Base-by-base conservation (phyloP, 2,329 filamentous ascomycete genomes). In the Lasiodiplodia sp. region DNA sequence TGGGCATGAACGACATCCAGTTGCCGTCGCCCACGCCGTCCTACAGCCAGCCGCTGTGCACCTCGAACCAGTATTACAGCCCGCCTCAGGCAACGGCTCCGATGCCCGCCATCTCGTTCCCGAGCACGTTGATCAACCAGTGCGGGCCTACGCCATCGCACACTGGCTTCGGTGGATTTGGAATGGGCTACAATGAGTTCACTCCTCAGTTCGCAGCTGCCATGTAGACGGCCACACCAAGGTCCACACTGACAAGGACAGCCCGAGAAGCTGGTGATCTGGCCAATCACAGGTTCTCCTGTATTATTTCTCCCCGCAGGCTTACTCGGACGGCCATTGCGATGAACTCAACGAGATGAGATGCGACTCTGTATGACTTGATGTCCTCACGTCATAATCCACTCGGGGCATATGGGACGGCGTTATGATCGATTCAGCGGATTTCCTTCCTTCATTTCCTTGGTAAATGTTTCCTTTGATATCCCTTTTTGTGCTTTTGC, bases 111-210 rank as follows among this genome's bases (percentile, higher is more conserved):
- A 86, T 97, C 56, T 92, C 94, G 60, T 86, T 97, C 66, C 94
- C 94, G 53, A 97, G 93, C 83, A 92, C 94, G 88, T 85, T 97
- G 70, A 88, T 92, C 74, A 93, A 93, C 78, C 86, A 88, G 75
- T 98, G 95, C 81, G 93, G 93, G 75, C 88, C 94, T 69, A 91
- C 90, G 77, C 78, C 76, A 69, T 74, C 78, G 70, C 77, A 81
- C 73, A 85, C 90, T 70, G 91, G 89, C 70, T 94, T 92, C 83
- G 87, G 87, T 66, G 75, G 89, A 72, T 96, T 96, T 79, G 92
- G 92, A 74, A 97, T 93, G 92, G 93, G 91, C 79, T 68, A 68
- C 58, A 91, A 92, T 77, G 92, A 95, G 80, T 96, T 94, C 79
- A 87, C 92, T 73, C 82, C 87, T 75, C 86, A 87, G 72, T 90